Evolutionary conservation across 2,329 filamentous ascomycete genomes (phyloP).

Genomic region (Ascochyta clinopodiicola): DNA sequence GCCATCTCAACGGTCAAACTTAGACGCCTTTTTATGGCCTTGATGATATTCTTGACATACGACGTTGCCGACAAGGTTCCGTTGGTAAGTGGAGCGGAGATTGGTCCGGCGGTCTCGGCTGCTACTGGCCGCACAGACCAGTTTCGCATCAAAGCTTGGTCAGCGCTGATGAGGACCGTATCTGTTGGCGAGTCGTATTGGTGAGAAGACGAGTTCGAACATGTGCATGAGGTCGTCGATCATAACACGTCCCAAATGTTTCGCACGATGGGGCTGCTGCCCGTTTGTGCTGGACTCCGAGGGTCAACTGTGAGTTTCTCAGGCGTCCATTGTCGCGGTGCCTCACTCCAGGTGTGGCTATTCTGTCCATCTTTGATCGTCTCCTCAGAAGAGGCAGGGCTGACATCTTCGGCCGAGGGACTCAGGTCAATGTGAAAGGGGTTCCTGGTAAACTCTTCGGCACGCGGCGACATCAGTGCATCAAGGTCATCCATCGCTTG

Average conservation of each 20-base stretch:
- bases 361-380: constrained; percentile 40
- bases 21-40: not conserved
- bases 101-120: constrained; percentile 5
- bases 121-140: constrained; percentile 2
- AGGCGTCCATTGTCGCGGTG: constrained; percentile 53
- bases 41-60: not conserved
- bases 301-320: constrained; percentile 69
- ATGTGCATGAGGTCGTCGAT: constrained; percentile 26
- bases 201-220: not conserved
- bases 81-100: constrained; percentile 13
- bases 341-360: constrained; percentile 36
- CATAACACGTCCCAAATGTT: constrained; percentile 81
- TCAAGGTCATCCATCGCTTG: constrained; percentile 52
- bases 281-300: constrained; percentile 75
- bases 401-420: constrained; percentile 33
- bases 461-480: constrained; percentile 73
- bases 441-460: constrained; percentile 71
- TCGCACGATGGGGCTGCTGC: constrained; percentile 75
- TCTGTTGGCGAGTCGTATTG: constrained; percentile 9
- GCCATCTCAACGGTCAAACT: constrained; percentile 10
- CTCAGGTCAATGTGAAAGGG: constrained; percentile 47
- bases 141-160: not conserved
- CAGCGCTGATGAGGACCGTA: constrained; percentile 1
- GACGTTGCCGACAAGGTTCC: not conserved
- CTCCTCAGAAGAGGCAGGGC: constrained; percentile 42